These are phyloP conservation scores for Francoa sonchifolia DNA, from an alignment of 441 rosid species.

Conservation along the genomic window DNA sequence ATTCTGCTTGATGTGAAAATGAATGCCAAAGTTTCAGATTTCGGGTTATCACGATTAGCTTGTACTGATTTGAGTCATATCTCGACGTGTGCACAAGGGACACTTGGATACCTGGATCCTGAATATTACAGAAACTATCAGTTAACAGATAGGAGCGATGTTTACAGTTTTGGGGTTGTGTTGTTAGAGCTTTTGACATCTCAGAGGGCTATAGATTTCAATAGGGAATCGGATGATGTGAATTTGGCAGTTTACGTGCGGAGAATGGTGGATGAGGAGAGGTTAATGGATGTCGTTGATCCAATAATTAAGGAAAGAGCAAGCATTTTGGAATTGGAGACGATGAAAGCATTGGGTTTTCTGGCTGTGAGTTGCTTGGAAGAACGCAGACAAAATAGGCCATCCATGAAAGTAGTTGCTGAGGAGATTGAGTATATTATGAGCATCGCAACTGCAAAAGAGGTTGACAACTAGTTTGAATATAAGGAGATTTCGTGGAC, in stretches of 20 bases:
- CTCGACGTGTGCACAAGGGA: constrained; percentile 65
- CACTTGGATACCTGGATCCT: constrained; percentile 67
- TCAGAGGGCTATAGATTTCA: constrained; percentile 45
- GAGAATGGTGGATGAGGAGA: constrained; percentile 29
- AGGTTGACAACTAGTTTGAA: too few species aligned
- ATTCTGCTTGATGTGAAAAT: constrained; percentile 44
- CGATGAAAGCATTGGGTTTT: constrained; percentile 21
- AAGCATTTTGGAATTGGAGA: constrained; percentile 12
- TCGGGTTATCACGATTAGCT: constrained; percentile 58
- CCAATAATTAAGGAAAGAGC: constrained; percentile 19
- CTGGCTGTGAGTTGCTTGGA: constrained; percentile 43
- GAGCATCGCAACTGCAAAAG: constrained; percentile 15
- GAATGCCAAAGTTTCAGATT: constrained; percentile 55
- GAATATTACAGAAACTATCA: constrained; percentile 54
- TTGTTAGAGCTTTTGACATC: constrained; percentile 59
- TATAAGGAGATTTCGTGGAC: too few species aligned
- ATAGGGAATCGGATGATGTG: constrained; percentile 44
- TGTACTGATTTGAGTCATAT: constrained; percentile 51
- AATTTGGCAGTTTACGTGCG: constrained; percentile 45
- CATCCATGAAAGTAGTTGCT: constrained; percentile 46
- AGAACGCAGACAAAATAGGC: constrained; percentile 53
- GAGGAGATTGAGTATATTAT: constrained; percentile 39
- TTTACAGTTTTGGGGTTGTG: constrained; percentile 60
- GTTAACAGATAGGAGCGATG: constrained; percentile 55
- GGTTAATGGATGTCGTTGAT: constrained; percentile 38